phyloP scores from a whole-genome alignment of 352 stramenopile genomes.

The Phytophthora multivora region DNA sequence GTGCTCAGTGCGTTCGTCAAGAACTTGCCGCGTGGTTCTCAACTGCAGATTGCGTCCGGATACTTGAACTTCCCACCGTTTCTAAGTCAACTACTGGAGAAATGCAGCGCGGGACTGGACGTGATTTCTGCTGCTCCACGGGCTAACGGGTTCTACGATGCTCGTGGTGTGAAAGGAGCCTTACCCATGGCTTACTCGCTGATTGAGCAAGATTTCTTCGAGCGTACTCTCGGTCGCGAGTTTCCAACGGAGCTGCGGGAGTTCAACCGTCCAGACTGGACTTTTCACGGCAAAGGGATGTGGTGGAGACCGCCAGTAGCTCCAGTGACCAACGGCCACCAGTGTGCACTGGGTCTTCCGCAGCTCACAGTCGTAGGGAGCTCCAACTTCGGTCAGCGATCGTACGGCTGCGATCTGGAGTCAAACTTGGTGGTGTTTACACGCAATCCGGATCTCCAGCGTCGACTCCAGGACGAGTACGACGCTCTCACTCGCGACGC shows the following conservation, averaged over 20 bases:
- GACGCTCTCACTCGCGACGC: slow-evolving; percentile 47
- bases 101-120: slow-evolving; percentile 51
- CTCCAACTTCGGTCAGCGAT: slow-evolving; percentile 82
- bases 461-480: slow-evolving; percentile 56
- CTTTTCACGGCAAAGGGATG: slow-evolving; percentile 88
- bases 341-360: slow-evolving; percentile 13
- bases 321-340: slow-evolving; percentile 1
- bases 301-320: slow-evolving; percentile 57
- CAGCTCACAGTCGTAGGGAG: slow-evolving; percentile 72
- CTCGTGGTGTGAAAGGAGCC: slow-evolving; percentile 69
- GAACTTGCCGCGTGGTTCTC: slow-evolving; percentile 46
- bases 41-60: slow-evolving; percentile 71
- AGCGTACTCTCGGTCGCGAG: slow-evolving; percentile 42
- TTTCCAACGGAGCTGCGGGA: slow-evolving; percentile 63
- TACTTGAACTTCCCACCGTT: slow-evolving; percentile 85
- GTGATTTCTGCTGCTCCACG: slow-evolving; percentile 68
- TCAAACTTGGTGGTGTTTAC: slow-evolving; percentile 77
- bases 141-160: slow-evolving; percentile 80
- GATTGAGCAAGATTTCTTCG: slow-evolving; percentile 84
- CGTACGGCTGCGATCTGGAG: slow-evolving; percentile 77
- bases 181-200: slow-evolving; percentile 83
- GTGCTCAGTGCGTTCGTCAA: slow-evolving; percentile 56
- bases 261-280: slow-evolving; percentile 71
- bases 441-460: slow-evolving; percentile 50
- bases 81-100: slow-evolving; percentile 55